phyloP scores from a whole-genome alignment of 2,329 filamentous ascomycete species.

The Aotearoamyces nothofagi region DNA sequence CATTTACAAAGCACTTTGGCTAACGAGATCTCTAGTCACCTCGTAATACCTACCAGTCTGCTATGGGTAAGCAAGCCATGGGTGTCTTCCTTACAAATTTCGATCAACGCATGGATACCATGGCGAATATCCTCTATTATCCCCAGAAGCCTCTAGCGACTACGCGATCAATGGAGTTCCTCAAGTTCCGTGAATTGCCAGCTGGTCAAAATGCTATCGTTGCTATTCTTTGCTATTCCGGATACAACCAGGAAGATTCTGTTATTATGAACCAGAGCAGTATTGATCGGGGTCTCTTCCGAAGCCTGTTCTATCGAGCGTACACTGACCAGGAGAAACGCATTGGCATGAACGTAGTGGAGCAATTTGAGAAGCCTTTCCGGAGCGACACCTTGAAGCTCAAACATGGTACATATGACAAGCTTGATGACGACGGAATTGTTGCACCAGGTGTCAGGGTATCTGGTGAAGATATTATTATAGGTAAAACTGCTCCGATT shows the following conservation, averaged over 20 bases:
- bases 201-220: constrained; percentile 98
- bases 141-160: constrained; percentile 95
- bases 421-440: constrained; percentile 92
- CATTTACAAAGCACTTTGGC: constrained; percentile 7
- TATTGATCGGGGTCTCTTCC: constrained; percentile 93
- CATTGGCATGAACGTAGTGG: constrained; percentile 82
- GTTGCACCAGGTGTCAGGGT: constrained; percentile 89
- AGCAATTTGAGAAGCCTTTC: constrained; percentile 91
- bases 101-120: constrained; percentile 93
- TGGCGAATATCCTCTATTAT: constrained; percentile 98
- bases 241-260: constrained; percentile 99
- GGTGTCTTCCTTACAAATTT: constrained; percentile 98
- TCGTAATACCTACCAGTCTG: constrained; percentile 97
- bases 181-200: constrained; percentile 94
- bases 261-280: constrained; percentile 99
- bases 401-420: constrained; percentile 93
- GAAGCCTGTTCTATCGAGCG: constrained; percentile 93
- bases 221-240: constrained; percentile 91
- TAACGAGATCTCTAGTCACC: constrained; percentile 50
- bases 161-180: constrained; percentile 94
- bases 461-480: constrained; percentile 96
- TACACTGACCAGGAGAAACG: constrained; percentile 97
- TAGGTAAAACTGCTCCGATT: constrained; percentile 94
- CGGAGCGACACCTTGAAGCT: constrained; percentile 76
- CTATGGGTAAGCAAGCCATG: constrained; percentile 99